phyloP scores from a whole-genome alignment of 345 rosid species.

The Syzygium oleosum region DNA sequence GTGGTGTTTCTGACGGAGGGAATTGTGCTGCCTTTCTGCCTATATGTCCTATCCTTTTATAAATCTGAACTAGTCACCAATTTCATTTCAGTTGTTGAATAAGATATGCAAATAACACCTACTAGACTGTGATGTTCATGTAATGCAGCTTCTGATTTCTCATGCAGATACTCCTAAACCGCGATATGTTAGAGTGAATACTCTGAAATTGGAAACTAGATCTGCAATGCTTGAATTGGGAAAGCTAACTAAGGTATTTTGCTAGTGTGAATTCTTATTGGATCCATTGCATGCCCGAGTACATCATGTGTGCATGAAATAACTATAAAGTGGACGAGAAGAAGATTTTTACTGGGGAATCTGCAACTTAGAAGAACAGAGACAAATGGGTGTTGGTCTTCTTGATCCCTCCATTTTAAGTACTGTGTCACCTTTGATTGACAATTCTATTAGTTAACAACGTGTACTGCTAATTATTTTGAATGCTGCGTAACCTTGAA shows the following conservation, averaged over 20 bases:
- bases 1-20: not conserved
- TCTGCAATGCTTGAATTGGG: constrained; percentile 53
- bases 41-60: not conserved
- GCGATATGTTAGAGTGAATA: constrained; percentile 81
- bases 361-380: not conserved
- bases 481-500: not conserved
- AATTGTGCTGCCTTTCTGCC: not conserved
- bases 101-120: not conserved
- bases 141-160: constrained; percentile 4
- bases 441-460: not conserved
- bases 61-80: not conserved
- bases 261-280: not conserved
- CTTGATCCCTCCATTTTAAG: not conserved
- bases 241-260: constrained; percentile 45
- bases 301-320: not conserved
- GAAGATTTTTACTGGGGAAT: not conserved
- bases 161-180: constrained; percentile 58
- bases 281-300: not conserved
- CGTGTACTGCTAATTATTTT: not conserved
- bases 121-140: not conserved
- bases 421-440: not conserved
- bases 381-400: not conserved
- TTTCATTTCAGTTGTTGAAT: not conserved
- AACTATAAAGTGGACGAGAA: not conserved
- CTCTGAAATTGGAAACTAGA: constrained; percentile 62